Conservation (phyloP, 768 basidiomycete genomes). For the Lentinula boryana region DNA sequence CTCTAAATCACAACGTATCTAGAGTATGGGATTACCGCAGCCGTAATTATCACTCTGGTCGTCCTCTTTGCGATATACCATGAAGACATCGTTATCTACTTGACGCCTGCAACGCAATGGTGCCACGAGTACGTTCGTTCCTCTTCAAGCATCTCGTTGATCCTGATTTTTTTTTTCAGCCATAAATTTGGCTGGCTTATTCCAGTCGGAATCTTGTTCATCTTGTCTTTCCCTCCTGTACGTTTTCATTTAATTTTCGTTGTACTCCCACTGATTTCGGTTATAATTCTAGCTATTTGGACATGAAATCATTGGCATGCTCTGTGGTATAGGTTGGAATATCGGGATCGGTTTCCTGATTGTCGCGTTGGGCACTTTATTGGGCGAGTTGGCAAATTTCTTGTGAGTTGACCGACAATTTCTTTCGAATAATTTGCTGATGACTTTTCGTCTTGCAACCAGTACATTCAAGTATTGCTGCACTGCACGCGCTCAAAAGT, state of each 20-base stretch:
- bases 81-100: constrained; percentile 41
- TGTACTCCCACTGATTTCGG: no score
- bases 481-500: constrained; percentile 26
- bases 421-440: no score
- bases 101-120: constrained; percentile 42
- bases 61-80: constrained; percentile 36
- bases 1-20: not conserved
- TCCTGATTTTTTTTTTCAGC: constrained; percentile 14
- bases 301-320: constrained; percentile 36
- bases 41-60: constrained; percentile 25
- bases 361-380: constrained; percentile 25
- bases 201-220: constrained; percentile 51
- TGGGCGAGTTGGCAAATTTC: constrained; percentile 33
- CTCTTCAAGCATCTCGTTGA: not conserved
- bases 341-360: constrained; percentile 41
- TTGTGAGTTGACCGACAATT: constrained; percentile 12
- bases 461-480: constrained; percentile 34
- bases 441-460: not conserved
- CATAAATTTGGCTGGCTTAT: constrained; percentile 40
- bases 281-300: constrained; percentile 27
- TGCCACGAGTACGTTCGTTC: constrained; percentile 32
- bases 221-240: constrained; percentile 40
- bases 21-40: constrained; percentile 18
- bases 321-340: constrained; percentile 39
- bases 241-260: not conserved